These are phyloP conservation scores for Capronia americana DNA, from an alignment of 2,329 filamentous ascomycete species.

Conservation along the genomic window DNA sequence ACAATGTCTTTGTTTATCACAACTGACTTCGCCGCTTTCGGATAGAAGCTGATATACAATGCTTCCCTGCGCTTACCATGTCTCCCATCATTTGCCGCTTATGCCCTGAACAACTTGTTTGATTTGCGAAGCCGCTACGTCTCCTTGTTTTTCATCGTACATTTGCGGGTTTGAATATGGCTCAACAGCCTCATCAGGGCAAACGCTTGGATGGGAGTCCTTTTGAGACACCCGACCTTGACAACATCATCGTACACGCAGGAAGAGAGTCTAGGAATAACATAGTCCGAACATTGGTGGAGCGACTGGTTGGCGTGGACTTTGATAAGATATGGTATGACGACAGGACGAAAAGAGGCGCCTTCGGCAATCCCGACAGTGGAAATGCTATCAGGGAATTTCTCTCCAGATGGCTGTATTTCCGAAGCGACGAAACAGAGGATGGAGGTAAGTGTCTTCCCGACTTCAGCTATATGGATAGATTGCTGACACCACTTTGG, in stretches of 20 bases:
- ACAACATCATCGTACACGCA: neutral
- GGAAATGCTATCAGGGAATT: neutral
- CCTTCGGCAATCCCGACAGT: constrained; percentile 10
- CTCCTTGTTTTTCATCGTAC: neutral
- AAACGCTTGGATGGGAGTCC: constrained; percentile 7
- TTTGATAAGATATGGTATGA: constrained; percentile 19
- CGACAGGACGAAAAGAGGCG: constrained; percentile 18
- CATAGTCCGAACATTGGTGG: neutral
- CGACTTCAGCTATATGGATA: neutral
- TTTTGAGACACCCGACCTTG: constrained; percentile 13
- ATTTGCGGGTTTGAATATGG: constrained; percentile 3
- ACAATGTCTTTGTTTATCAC: constrained; percentile 3
- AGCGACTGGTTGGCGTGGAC: constrained; percentile 14
- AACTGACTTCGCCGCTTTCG: neutral
- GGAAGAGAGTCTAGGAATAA: neutral
- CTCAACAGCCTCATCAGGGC: neutral
- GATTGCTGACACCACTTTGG: constrained; percentile 4
- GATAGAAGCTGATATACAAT: neutral
- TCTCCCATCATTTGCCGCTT: neutral
- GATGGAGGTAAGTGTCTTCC: neutral
- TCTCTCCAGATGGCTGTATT: neutral
- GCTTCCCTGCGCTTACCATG: neutral
- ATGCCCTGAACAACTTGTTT: neutral
- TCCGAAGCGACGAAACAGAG: constrained; percentile 5
- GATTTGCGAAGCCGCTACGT: neutral